Evolutionary conservation across 2,329 filamentous ascomycete genomes (phyloP), one percentile per base, ranked within the genome.

Genomic region (Arthrinium phaeospermum): DNA sequence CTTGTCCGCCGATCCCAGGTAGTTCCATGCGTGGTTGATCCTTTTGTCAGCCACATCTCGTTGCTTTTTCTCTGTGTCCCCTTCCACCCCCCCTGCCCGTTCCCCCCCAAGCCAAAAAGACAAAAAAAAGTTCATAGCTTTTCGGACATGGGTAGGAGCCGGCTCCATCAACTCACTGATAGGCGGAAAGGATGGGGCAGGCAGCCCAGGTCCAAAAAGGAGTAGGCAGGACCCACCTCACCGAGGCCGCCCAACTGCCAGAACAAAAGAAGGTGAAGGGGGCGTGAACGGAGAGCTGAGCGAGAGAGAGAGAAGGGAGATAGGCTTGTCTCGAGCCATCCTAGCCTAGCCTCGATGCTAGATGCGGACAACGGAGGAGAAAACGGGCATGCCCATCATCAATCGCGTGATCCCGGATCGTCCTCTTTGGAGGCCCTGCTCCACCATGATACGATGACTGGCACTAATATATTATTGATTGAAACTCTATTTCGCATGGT

Each of bases 401-500:
- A 34, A 41, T 64, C 34, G 57, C 57, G 57, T 41, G 57, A 64
- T 64, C 19, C 34, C 34, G 30, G 57, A 41, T 64, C 34, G 57
- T 37, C 57, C 34, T 41, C 10, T 30, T 64, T 22, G 57, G 30
- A 37, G 22, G 19, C 16, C 10, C 19, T 64, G 19, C 57, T n/a
- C 57, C 57, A 41, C 57, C 57, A 64, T 64, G 34, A 37, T 41
- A 13, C n/a, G 57, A 64, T 22, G 34, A 41, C 57, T 41, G 41
- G 57, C 57, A 37, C 53, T 12, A 41, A 64, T 64, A 14, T 19
- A 22, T 41, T n/a, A 64, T 41, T 64, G 57, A 61, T 61, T 37
- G 57, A 64, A 64, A 64, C 57, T 64, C 57, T 64, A 64, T n/a
- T 64, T n/a, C 57, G 19, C 34, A 64, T 64, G 57, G 57, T 24